A percentile compares a stretch with the other conserved stretches of the same genome.
phyloP scores from a whole-genome alignment of 2,329 filamentous ascomycete species.

The Teratosphaeria nubilosa region DNA sequence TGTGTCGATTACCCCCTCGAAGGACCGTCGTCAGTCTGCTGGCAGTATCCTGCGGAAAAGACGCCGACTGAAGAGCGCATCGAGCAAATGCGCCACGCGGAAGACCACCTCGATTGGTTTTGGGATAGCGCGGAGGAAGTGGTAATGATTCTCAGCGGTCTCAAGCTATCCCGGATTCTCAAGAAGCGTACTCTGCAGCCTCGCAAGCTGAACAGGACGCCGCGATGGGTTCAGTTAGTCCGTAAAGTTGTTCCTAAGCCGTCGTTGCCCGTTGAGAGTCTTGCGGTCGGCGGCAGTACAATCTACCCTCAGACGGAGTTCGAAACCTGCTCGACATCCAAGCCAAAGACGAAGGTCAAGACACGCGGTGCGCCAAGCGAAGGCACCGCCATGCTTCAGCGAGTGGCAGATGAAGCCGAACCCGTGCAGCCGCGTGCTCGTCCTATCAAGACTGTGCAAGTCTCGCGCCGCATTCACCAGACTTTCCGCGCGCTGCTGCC shows the following conservation, averaged over 20 bases:
- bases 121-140: slow-evolving; percentile 26
- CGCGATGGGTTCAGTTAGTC: neutral
- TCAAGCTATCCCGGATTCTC: neutral
- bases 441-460: slow-evolving; percentile 6
- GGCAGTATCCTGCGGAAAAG: slow-evolving; percentile 38
- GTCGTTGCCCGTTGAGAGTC: neutral
- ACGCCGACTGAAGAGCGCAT: slow-evolving; percentile 38
- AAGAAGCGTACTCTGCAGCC: neutral
- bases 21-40: neutral
- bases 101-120: slow-evolving; percentile 39
- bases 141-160: neutral
- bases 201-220: neutral
- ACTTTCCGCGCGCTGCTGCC: slow-evolving; percentile 37
- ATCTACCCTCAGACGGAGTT: neutral
- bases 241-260: neutral
- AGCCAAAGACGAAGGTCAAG: slow-evolving; percentile 15
- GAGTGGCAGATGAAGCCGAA: neutral
- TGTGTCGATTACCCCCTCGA: neutral
- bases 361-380: slow-evolving; percentile 10
- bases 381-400: neutral
- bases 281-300: neutral
- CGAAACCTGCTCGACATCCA: slow-evolving; percentile 5
- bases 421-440: neutral
- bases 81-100: slow-evolving; percentile 36
- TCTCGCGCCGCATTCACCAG: slow-evolving; percentile 19